Evolutionary conservation across 352 stramenopile genomes (phyloP).

Genomic region (Plasmopara viticola): DNA sequence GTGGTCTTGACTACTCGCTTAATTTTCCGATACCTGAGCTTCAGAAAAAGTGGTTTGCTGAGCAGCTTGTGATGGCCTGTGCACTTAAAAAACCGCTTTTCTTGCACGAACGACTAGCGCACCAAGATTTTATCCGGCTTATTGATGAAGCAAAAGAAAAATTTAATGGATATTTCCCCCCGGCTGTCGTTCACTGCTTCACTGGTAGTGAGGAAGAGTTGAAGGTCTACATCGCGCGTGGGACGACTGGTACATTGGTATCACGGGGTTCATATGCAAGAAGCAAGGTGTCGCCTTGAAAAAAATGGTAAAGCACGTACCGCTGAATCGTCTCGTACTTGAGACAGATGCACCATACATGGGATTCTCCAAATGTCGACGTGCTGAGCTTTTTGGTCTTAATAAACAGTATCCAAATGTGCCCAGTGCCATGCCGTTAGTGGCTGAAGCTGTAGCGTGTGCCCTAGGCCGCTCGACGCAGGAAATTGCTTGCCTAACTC

Average conservation of each 20-base stretch:
- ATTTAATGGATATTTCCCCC: slow-evolving; percentile 33
- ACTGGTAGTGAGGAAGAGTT: slow-evolving; percentile 74
- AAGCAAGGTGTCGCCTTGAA: slow-evolving; percentile 48
- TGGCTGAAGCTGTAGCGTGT: slow-evolving; percentile 51
- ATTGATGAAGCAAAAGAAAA: slow-evolving; percentile 49
- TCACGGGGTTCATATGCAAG: slow-evolving; percentile 90
- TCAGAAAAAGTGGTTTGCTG: slow-evolving; percentile 62
- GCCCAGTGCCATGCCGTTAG: slow-evolving; percentile 49
- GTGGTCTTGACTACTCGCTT: slow-evolving; percentile 71
- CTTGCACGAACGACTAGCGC: slow-evolving; percentile 73
- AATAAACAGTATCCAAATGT: slow-evolving; percentile 83
- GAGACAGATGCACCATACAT: slow-evolving; percentile 93
- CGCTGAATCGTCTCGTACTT: slow-evolving; percentile 79
- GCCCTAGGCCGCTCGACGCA: slow-evolving; percentile 36
- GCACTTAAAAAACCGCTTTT: slow-evolving; percentile 71
- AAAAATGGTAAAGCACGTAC: slow-evolving; percentile 50
- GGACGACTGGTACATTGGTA: slow-evolving; percentile 84
- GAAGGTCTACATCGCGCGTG: slow-evolving; percentile 54
- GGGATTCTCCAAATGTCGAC: slow-evolving; percentile 66
- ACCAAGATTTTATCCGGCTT: slow-evolving; percentile 64
- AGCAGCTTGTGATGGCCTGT: slow-evolving; percentile 61
- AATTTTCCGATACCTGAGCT: slow-evolving; percentile 36
- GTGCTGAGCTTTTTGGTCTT: slow-evolving; percentile 20
- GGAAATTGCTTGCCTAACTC: slow-evolving; percentile 57
- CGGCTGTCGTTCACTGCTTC: slow-evolving; percentile 88